Percentiles rank a stretch among this genome's conserved stretches.
phyloP scores from a whole-genome alignment of 1,139 yeast species.

The Kurtzmaniella natalensis region DNA sequence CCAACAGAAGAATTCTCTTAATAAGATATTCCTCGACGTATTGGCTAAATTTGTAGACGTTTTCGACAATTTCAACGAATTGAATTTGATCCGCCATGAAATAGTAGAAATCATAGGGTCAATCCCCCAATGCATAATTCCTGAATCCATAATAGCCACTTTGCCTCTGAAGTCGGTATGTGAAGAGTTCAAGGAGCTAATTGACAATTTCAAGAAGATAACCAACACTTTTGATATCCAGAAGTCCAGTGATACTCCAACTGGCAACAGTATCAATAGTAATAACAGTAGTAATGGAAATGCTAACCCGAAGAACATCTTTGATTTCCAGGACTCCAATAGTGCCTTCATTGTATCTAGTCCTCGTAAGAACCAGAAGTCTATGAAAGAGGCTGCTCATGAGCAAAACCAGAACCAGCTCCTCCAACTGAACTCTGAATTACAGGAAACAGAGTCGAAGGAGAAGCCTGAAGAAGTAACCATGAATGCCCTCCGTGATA shows the following conservation, averaged over 20 bases:
- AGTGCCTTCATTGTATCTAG: conserved; percentile 35
- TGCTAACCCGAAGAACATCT: neutral
- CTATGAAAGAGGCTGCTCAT: too few relatives aligned
- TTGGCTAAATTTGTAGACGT: conserved; percentile 28
- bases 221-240: conserved; percentile 18
- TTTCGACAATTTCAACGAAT: conserved; percentile 28
- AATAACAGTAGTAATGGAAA: conserved; percentile 8
- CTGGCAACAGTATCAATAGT: too few relatives aligned
- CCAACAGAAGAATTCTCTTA: conserved; percentile 28
- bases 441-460: neutral
- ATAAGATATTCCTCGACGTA: conserved; percentile 31
- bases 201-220: conserved; percentile 28
- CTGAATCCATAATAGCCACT: conserved; percentile 14
- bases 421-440: too few relatives aligned
- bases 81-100: conserved; percentile 24
- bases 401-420: too few relatives aligned
- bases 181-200: conserved; percentile 23
- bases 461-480: neutral
- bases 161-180: conserved; percentile 32
- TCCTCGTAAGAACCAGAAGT: conserved; percentile 23
- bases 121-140: conserved; percentile 10
- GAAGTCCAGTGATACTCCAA: too few relatives aligned
- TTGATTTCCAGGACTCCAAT: conserved; percentile 7
- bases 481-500: conserved; percentile 27
- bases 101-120: conserved; percentile 26